Base-by-base conservation (phyloP, 2,329 filamentous ascomycete species). In the Monosporascus sp. region DNA sequence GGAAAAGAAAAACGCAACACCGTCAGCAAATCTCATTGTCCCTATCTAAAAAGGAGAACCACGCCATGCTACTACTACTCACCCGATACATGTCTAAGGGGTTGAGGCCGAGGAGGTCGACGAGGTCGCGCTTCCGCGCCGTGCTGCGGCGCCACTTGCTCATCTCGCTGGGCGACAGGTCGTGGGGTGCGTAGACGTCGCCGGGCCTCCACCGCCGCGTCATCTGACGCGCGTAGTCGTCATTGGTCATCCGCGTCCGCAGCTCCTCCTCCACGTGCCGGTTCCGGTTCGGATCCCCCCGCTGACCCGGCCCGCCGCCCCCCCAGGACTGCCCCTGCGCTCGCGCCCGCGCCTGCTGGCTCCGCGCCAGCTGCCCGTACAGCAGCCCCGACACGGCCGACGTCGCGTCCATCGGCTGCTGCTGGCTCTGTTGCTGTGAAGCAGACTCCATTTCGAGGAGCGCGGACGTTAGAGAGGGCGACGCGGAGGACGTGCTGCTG, bases 41-140 rank as follows among this genome's bases (percentile, higher is more conserved):
- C 31, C 31, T 11, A 5, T 3, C 31, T 34, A 34, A 43, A 37
- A 38, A 37, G 19, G 19, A 43, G 14, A 37, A 36, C 19, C 51
- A 48, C 36, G 51, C 2, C 24, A 52, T 51, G 41, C 31, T 53
- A 50, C 41, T 46, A n/a, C 56, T 40, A 72, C 78, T 50, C 71
- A 95, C 91, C 81, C 91, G 91, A 74, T 97, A 99, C 73, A 94
- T 84, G 60, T 89, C 82, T 55, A 94, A 63, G 16, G 94, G 93
- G 61, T 91, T 87, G 55, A 97, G 76, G 22, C 86, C 87, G 66
- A 97, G 70, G 40, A 86, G 75, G 70, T 97, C 91, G 59, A 97
- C 84, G 7, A 88, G 83, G 70, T 99, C 93, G 51, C 69, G 76
- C 41, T 78, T 74, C 56, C 81, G 81, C 59, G 70, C 73, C 52